Percentiles rank a stretch among this genome's conserved stretches.
These are phyloP conservation scores for Scedosporium aurantiacum DNA, from an alignment of 2,329 filamentous ascomycete genomes.

Conservation along the genomic window DNA sequence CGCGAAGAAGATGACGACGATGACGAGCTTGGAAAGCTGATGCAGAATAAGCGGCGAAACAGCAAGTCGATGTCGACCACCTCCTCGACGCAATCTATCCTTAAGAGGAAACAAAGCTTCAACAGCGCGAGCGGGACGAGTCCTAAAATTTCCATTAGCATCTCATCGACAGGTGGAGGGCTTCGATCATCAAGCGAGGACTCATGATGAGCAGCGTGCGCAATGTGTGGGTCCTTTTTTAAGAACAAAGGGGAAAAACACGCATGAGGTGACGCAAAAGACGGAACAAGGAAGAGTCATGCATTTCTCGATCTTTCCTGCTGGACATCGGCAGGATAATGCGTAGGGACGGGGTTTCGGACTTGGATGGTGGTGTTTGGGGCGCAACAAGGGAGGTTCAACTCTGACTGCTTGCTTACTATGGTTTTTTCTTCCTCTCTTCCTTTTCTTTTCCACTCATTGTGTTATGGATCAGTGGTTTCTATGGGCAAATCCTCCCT, in stretches of 20 bases:
- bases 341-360: background rate
- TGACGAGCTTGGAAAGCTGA: slow-evolving; percentile 78
- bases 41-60: slow-evolving; percentile 51
- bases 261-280: background rate
- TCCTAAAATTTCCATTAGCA: slow-evolving; percentile 47
- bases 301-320: background rate
- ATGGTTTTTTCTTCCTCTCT: background rate
- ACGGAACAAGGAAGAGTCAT: background rate
- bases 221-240: background rate
- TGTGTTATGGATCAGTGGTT: background rate
- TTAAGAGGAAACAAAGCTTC: slow-evolving; percentile 35
- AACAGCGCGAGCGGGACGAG: slow-evolving; percentile 27
- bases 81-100: slow-evolving; percentile 12
- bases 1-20: slow-evolving; percentile 87
- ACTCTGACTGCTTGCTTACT: background rate
- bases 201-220: slow-evolving; percentile 16
- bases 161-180: slow-evolving; percentile 33
- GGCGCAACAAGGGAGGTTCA: background rate
- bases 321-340: background rate
- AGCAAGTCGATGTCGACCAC: slow-evolving; percentile 35
- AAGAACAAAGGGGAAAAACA: background rate
- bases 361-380: slow-evolving; percentile 1
- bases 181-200: slow-evolving; percentile 28
- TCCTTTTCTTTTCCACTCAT: background rate
- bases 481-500: background rate